phyloP scores from a whole-genome alignment of 1,284 basidiomycete genomes.

The Naganishia albida region DNA sequence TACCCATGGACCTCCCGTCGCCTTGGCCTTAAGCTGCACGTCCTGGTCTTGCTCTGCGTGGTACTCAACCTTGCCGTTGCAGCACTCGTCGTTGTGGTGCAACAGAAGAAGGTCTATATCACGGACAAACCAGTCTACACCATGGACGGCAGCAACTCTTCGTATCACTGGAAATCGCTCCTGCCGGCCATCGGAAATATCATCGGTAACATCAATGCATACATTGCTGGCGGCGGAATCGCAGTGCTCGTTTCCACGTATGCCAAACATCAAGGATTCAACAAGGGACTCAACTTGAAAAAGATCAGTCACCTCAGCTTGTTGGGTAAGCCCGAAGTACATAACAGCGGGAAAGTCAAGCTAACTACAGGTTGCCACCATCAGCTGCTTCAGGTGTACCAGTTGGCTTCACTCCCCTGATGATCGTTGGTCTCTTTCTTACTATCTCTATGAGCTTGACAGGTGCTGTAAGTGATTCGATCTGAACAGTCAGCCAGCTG shows the following conservation, averaged over 20 bases:
- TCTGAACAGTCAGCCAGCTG: too few species aligned
- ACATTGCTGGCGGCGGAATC: slow-evolving; percentile 17
- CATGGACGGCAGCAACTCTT: slow-evolving; percentile 5
- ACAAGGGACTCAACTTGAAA: slow-evolving; percentile 20
- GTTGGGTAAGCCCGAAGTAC: slow-evolving; percentile 1
- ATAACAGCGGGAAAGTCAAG: not conserved
- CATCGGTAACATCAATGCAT: slow-evolving; percentile 19
- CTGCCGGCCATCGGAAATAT: slow-evolving; percentile 19
- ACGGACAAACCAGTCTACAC: slow-evolving; percentile 17
- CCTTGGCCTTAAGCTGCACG: slow-evolving; percentile 2
- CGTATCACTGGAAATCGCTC: slow-evolving; percentile 23
- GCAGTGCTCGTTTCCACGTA: slow-evolving; percentile 21
- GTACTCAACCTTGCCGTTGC: slow-evolving; percentile 15
- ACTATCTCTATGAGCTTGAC: slow-evolving; percentile 7
- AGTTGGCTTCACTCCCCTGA: slow-evolving; percentile 3
- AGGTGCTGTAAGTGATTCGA: not conserved
- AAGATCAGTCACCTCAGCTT: slow-evolving; percentile 12
- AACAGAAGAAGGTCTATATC: slow-evolving; percentile 17
- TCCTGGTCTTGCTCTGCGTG: slow-evolving; percentile 14
- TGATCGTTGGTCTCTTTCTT: slow-evolving; percentile 11
- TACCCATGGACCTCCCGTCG: slow-evolving; percentile 26
- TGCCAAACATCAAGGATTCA: slow-evolving; percentile 25
- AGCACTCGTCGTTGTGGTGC: slow-evolving; percentile 16
- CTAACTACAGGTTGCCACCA: not conserved
- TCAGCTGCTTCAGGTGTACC: slow-evolving; percentile 13